Evolutionary conservation across 2,329 filamentous ascomycete species (phyloP).

Genomic region (Hypomyces perniciosus): DNA sequence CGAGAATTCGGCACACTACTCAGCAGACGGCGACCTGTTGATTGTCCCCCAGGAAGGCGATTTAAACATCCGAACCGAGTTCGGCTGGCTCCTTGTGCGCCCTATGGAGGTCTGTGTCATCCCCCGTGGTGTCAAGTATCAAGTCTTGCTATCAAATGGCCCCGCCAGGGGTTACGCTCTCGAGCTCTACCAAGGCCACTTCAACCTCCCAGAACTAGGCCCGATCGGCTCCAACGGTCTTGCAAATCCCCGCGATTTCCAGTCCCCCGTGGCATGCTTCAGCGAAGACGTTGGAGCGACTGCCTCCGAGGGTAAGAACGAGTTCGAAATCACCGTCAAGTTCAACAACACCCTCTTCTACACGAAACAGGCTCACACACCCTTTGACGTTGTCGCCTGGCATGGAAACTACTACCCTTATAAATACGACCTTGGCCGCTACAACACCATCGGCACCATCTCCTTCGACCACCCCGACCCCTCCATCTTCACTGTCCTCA

Average conservation of each 20-base stretch:
- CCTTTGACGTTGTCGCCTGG: slow-evolving; percentile 77
- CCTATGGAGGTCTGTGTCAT: slow-evolving; percentile 75
- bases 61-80: slow-evolving; percentile 71
- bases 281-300: slow-evolving; percentile 50
- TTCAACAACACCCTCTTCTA: slow-evolving; percentile 61
- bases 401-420: slow-evolving; percentile 75
- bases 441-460: slow-evolving; percentile 67
- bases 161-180: slow-evolving; percentile 67
- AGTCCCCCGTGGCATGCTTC: slow-evolving; percentile 64
- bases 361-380: slow-evolving; percentile 61
- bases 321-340: slow-evolving; percentile 52
- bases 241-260: slow-evolving; percentile 72
- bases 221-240: slow-evolving; percentile 69
- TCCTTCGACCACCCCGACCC: slow-evolving; percentile 75
- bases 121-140: slow-evolving; percentile 67
- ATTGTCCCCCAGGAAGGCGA: slow-evolving; percentile 70
- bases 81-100: slow-evolving; percentile 67
- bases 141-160: slow-evolving; percentile 57
- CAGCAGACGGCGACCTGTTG: slow-evolving; percentile 72
- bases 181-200: slow-evolving; percentile 69
- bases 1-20: slow-evolving; percentile 71
- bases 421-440: slow-evolving; percentile 76
- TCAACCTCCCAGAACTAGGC: slow-evolving; percentile 63
- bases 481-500: slow-evolving; percentile 68
- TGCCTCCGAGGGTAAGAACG: slow-evolving; percentile 30